A percentile compares a stretch with the other conserved stretches of the same genome.
Conservation (phyloP, 2,329 filamentous ascomycete species). For the Chaetothyriales sp. region DNA sequence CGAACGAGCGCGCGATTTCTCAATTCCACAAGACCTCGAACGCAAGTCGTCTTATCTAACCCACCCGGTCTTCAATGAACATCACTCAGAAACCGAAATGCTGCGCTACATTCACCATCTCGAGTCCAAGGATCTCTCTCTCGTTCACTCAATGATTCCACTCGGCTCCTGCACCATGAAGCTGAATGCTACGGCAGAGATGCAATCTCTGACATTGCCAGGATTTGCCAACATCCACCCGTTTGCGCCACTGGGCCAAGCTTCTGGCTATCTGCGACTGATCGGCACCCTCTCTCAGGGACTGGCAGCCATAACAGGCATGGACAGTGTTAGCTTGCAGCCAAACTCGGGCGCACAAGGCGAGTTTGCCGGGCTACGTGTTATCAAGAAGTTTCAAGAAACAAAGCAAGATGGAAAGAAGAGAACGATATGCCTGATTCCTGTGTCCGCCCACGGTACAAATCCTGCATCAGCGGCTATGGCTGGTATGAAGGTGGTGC, state of each 20-base stretch:
- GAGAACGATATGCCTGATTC: conserved; percentile 86
- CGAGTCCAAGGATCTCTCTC: conserved; percentile 83
- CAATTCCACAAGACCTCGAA: conserved; percentile 36
- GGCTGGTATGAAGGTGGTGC: conserved; percentile 87
- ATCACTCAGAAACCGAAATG: conserved; percentile 91
- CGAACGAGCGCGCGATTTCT: conserved; percentile 26
- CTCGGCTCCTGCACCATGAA: conserved; percentile 98
- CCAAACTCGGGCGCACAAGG: conserved; percentile 94
- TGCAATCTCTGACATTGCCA: conserved; percentile 69
- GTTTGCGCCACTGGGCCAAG: conserved; percentile 51
- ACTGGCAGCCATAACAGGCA: conserved; percentile 71
- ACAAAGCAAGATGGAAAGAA: conserved; percentile 49
- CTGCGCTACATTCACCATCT: conserved; percentile 87
- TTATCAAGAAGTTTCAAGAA: conserved; percentile 75
- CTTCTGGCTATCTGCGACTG: conserved; percentile 55
- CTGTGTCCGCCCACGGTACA: conserved; percentile 87
- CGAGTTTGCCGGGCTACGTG: conserved; percentile 78
- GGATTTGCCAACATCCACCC: conserved; percentile 72
- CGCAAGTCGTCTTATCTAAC: conserved; percentile 66
- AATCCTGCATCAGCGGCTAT: conserved; percentile 92
- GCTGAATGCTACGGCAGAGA: conserved; percentile 84
- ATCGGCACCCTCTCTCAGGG: conserved; percentile 62
- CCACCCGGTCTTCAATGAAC: conserved; percentile 85
- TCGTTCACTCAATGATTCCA: conserved; percentile 95
- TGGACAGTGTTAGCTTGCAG: conserved; percentile 78